These are phyloP conservation scores for Diutina rugosa DNA, from an alignment of 1,139 yeast genomes.

Conservation along the genomic window DNA sequence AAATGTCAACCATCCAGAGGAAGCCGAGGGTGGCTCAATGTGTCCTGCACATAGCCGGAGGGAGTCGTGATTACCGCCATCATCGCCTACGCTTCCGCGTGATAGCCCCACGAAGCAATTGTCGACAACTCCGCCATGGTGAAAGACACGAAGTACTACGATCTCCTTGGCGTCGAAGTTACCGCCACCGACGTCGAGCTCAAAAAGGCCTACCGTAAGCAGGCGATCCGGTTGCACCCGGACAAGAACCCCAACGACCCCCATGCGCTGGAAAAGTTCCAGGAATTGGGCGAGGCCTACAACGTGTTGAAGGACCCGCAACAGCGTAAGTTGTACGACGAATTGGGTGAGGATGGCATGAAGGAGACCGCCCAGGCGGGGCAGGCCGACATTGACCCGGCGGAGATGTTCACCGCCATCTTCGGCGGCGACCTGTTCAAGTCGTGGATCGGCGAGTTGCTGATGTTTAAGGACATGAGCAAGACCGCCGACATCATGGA, in stretches of 20 bases:
- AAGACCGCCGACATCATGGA: conserved; percentile 42
- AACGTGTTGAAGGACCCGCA: not conserved
- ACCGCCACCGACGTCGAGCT: conserved; percentile 13
- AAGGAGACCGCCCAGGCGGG: not conserved
- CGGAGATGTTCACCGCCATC: conserved; percentile 59
- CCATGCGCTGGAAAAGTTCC: conserved; percentile 15
- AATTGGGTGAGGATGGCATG: conserved; percentile 2
- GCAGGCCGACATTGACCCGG: conserved; percentile 29
- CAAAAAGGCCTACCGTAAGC: conserved; percentile 16
- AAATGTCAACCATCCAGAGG: too few species aligned
- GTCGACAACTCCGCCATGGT: conserved; percentile 8
- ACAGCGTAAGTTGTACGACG: not conserved
- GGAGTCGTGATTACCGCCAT: not conserved
- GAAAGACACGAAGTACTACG: conserved; percentile 14
- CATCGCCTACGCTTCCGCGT: not conserved
- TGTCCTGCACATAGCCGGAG: not conserved
- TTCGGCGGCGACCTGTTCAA: conserved; percentile 83
- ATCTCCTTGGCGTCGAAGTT: conserved; percentile 11
- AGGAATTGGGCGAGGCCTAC: conserved; percentile 8
- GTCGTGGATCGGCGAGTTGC: conserved; percentile 69
- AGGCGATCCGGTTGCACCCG: conserved; percentile 15
- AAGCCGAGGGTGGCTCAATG: too few species aligned
- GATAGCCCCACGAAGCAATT: not conserved
- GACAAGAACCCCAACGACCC: conserved; percentile 17
- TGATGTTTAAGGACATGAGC: conserved; percentile 45